These are phyloP conservation scores for Cinnamomum micranthum DNA, from an alignment of 164 flowering plant species.

Conservation along the genomic window DNA sequence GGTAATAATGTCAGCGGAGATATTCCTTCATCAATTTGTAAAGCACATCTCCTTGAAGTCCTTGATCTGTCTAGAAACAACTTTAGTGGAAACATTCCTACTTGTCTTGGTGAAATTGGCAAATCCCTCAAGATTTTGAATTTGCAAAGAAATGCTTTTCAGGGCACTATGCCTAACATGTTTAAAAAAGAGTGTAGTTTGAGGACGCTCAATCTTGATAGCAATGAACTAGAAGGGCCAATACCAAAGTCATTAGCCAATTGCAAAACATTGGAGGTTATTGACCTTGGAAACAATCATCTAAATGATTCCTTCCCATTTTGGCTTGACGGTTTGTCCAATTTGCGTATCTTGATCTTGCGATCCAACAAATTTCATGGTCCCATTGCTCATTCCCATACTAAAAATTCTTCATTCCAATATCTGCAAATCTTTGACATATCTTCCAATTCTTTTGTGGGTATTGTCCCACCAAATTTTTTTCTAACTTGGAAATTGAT, in stretches of 20 bases:
- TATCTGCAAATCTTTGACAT: too few relatives aligned
- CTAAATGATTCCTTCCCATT: too few relatives aligned
- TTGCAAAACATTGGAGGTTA: not conserved
- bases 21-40: conserved; percentile 52
- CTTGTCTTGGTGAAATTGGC: not conserved
- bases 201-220: not conserved
- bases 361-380: too few relatives aligned
- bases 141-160: not conserved
- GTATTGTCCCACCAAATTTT: too few relatives aligned
- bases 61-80: conserved; percentile 36
- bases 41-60: conserved; percentile 26
- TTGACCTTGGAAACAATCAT: not conserved
- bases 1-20: conserved; percentile 33
- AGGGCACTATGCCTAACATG: not conserved
- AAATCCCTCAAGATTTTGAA: not conserved
- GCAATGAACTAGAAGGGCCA: not conserved
- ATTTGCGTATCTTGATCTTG: too few relatives aligned
- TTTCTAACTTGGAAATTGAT: too few relatives aligned
- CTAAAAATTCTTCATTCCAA: too few relatives aligned
- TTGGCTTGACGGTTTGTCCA: too few relatives aligned
- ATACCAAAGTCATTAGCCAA: not conserved
- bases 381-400: too few relatives aligned
- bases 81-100: not conserved
- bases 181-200: not conserved
- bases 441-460: too few relatives aligned